phyloP scores from a whole-genome alignment of 106 monocot genomes.

The Dendrobium chrysotoxum region DNA sequence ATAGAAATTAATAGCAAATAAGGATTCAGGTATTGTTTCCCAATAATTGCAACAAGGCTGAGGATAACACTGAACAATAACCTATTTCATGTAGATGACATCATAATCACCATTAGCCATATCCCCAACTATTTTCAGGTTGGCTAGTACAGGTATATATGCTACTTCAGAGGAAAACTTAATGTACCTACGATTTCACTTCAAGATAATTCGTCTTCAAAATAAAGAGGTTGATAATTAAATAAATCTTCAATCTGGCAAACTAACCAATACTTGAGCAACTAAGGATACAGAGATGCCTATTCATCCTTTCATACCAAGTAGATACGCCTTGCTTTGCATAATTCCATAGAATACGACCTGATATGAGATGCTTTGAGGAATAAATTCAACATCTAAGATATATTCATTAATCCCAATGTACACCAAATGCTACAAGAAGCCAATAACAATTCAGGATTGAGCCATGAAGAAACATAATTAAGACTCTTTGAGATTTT shows the following conservation, averaged over 20 bases:
- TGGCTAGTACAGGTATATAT: not conserved
- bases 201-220: not conserved
- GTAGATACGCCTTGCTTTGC: not conserved
- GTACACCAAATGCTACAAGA: not conserved
- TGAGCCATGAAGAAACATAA: not conserved
- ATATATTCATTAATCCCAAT: not conserved
- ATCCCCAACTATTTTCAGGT: not conserved
- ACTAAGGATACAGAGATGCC: not conserved
- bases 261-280: not conserved
- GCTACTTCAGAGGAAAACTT: not conserved
- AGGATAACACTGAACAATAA: not conserved
- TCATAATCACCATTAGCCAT: not conserved
- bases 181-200: not conserved
- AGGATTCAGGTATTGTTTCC: not conserved
- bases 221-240: not conserved
- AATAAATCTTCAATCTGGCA: not conserved
- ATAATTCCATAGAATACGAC: too few relatives aligned
- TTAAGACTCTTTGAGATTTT: too few relatives aligned
- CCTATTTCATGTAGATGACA: not conserved
- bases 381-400: too few relatives aligned
- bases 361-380: too few relatives aligned
- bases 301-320: not conserved
- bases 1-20: not conserved
- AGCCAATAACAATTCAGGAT: not conserved
- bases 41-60: not conserved